A percentile compares a stretch with the other conserved stretches of the same genome.
phyloP scores from a whole-genome alignment of 441 rosid genomes.

The Corymbia citriodora region DNA sequence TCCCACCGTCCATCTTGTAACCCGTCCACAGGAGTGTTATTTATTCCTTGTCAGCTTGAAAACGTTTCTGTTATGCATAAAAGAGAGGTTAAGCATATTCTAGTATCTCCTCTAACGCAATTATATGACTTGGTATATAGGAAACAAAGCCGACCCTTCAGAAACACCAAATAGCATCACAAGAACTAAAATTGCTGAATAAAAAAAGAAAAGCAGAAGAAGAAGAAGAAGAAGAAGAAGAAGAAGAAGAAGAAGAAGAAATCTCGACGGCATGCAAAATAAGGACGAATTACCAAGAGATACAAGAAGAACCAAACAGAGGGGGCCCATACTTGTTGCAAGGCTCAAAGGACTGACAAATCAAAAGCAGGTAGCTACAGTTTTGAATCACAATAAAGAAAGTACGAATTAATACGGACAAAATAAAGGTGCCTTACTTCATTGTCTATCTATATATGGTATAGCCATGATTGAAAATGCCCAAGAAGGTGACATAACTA shows the following conservation, averaged over 20 bases:
- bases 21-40: constrained; percentile 32
- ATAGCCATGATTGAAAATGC: neutral
- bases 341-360: constrained; percentile 94
- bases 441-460: neutral
- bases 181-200: neutral
- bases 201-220: neutral
- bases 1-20: constrained; percentile 80
- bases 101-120: too few relatives aligned
- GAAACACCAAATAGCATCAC: neutral
- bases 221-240: too few relatives aligned
- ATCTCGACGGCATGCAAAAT: neutral
- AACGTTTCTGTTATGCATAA: constrained; percentile 69
- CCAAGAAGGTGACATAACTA: neutral
- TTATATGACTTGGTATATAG: neutral
- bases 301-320: constrained; percentile 91
- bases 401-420: neutral
- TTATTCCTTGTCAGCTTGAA: constrained; percentile 94
- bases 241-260: neutral
- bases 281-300: constrained; percentile 47
- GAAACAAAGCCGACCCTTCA: neutral
- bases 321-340: constrained; percentile 85
- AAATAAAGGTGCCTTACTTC: neutral
- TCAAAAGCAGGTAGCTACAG: constrained; percentile 7
- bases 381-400: neutral
- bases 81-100: neutral